Evolutionary conservation across 2,329 filamentous ascomycete genomes (phyloP), one percentile per base, ranked within the genome.

Genomic region (Clonostachys chloroleuca): DNA sequence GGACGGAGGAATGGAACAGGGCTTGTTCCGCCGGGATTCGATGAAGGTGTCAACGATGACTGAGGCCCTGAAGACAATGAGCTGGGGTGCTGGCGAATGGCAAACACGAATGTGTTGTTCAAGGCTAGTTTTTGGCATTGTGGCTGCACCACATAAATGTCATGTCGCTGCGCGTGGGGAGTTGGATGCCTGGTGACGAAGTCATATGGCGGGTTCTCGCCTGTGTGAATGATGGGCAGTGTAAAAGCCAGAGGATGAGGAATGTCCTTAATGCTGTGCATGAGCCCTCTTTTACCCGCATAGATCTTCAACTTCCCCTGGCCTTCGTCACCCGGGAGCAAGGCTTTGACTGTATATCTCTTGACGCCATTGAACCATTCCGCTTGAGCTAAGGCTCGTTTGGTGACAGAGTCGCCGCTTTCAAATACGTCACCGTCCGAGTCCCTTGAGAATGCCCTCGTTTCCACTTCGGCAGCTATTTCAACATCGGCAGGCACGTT

Each of bases 51-150:
- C 51, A 75, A 60, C 2, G 58, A 59, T 24, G 66, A 70, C 30
- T 61, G 58, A 4, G 55, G 46, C 7, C 59, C 62, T 40, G 52
- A 60, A 1, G 60, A 53, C 1, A 65, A 51, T 1, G 89, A 86
- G 62, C 72, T 76, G 1, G 92, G 89, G 62, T 99, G 92, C 61
- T 99, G 94, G 42, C 94, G 88, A 51, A 99, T 87, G 46, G 88
- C 88, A 65, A 99, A 99, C 30, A 99, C 92, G 61, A 96, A 99
- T 0, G 94, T 99, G 63, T 99, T 97, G 72, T 97, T 96, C 47
- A 95, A 76, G 2, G 90, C 92, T 30, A 99, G 75, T 24, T 85
- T 83, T 54, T 86, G 80, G 64, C 94, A 99, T 66, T 99, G 95
- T 2, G 95, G 94, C 62, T 97, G 94, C 41, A 92, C 89, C 52